phyloP scores from a whole-genome alignment of 805 yeast species.

The Nakazawaea wickerhamii region DNA sequence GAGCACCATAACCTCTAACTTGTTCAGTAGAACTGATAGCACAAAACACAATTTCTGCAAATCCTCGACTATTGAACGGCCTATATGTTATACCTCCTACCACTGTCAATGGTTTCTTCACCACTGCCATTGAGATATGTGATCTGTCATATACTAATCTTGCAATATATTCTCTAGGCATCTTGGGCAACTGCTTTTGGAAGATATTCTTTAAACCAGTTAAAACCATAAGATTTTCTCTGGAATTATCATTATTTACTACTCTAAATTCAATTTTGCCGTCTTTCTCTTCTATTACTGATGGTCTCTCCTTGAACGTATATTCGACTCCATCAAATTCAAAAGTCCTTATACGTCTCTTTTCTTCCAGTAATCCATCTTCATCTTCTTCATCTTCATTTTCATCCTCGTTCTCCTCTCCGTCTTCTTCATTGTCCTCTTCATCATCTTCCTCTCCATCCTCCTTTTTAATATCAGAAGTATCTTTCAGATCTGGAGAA shows the following conservation, averaged over 20 bases:
- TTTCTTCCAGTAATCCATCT: slow-evolving; percentile 33
- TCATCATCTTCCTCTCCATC: slow-evolving; percentile 22
- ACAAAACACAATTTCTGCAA: slow-evolving; percentile 98
- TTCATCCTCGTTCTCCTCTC: slow-evolving; percentile 18
- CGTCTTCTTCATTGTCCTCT: slow-evolving; percentile 18
- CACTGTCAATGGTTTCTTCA: slow-evolving; percentile 86
- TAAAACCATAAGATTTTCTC: slow-evolving; percentile 82
- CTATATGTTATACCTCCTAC: slow-evolving; percentile 97
- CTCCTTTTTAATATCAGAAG: slow-evolving; percentile 22
- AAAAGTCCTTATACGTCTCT: slow-evolving; percentile 40
- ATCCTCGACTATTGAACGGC: slow-evolving; percentile 84
- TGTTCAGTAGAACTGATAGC: slow-evolving; percentile 97
- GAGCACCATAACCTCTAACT: slow-evolving; percentile 98
- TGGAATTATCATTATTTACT: slow-evolving; percentile 88
- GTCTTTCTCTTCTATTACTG: slow-evolving; percentile 89
- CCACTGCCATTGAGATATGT: slow-evolving; percentile 94
- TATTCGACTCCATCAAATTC: slow-evolving; percentile 74
- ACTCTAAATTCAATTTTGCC: slow-evolving; percentile 94
- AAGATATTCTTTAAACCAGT: slow-evolving; percentile 95
- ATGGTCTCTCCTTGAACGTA: slow-evolving; percentile 86
- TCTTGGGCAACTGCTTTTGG: slow-evolving; percentile 95
- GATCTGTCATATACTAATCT: slow-evolving; percentile 90
- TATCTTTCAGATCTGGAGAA: slow-evolving; percentile 11
- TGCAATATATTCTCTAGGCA: slow-evolving; percentile 97
- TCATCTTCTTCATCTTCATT: slow-evolving; percentile 27